Evolutionary conservation across 2,329 filamentous ascomycete species (phyloP), one percentile per base, ranked within the genome.

Genomic region (Blastomyces gilchristii): DNA sequence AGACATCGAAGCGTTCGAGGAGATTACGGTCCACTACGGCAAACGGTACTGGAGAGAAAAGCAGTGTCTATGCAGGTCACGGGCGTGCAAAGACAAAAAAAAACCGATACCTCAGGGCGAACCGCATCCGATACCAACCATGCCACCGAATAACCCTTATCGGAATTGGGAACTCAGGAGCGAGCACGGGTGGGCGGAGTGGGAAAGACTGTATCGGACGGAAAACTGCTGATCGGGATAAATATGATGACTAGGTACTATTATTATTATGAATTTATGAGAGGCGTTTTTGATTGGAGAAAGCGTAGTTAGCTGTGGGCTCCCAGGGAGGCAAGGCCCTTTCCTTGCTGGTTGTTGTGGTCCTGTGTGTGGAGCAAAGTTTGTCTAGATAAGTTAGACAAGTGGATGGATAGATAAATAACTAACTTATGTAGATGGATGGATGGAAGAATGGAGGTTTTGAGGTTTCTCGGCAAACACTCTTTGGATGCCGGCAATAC

Each of bases 21-120:
- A 75, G 54, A 50, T 75, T n/a, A 74, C 72, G 1, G 39, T 75
- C 2, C 39, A 71, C 39, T 76, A 76, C 63, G 74, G 74, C 18
- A 5, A 37, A 8, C 6, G 2, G 3, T 60, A 60, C 28, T 58
- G 37, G 37, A 31, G 31, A 18, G 6, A 25, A 45, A 9, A 8
- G 56, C n/a, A 25, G 12, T 58, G 56, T 31, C 22, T 58, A 14
- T 58, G 56, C 22, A 41, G 56, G 18, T 58, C 56, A 31, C 6
- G 7, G 14, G 16, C 14, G 3, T 58, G 56, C 56, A 58, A 45
- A 58, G 39, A 58, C 56, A 58, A 16, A 11, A 18, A 58, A 1
- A 9, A 28, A 45, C n/a, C 12, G 39, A 58, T 43, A 8, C 34
- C n/a, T 28, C 18, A 41, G 37, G 6, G 25, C 25, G 43, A 18